These are phyloP conservation scores for Myxozyma geophila DNA, from an alignment of 805 yeast genomes.

Conservation along the genomic window DNA sequence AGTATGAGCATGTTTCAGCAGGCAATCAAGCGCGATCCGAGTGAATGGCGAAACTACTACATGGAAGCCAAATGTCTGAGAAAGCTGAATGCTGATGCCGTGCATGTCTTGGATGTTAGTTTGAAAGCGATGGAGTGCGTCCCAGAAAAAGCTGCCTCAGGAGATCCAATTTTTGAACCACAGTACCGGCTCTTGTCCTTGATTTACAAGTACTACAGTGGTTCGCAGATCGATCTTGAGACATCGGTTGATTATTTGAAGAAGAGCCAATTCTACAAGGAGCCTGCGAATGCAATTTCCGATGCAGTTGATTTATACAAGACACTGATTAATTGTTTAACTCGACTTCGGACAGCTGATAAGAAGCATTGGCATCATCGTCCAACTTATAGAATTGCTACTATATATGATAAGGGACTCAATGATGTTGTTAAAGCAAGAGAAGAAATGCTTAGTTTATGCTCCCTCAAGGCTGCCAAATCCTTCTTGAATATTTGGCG, in stretches of 20 bases:
- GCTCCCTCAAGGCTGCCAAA: constrained; percentile 71
- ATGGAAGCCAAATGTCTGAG: constrained; percentile 62
- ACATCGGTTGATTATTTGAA: constrained; percentile 51
- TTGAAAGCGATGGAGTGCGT: constrained; percentile 40
- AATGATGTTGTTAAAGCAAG: constrained; percentile 59
- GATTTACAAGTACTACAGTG: constrained; percentile 59
- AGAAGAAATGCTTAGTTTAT: constrained; percentile 64
- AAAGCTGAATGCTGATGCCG: constrained; percentile 51
- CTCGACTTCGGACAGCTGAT: constrained; percentile 51
- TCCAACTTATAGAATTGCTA: constrained; percentile 74
- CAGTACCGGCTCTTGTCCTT: constrained; percentile 67
- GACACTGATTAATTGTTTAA: constrained; percentile 12
- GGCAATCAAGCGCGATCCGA: constrained; percentile 52
- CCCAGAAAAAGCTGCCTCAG: constrained; percentile 31
- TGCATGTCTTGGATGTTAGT: constrained; percentile 50
- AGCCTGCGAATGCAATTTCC: background rate
- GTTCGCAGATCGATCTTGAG: constrained; percentile 45
- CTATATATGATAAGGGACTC: constrained; percentile 60
- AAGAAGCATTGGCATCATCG: constrained; percentile 92
- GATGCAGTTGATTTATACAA: constrained; percentile 9
- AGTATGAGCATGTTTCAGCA: constrained; percentile 53
- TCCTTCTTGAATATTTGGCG: constrained; percentile 88
- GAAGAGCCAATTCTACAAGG: constrained; percentile 45
- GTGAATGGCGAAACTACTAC: constrained; percentile 67
- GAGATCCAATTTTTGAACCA: constrained; percentile 74